Evolutionary conservation across 495 filamentous ascomycete species (phyloP).

Genomic region (Xylaria cubensis): DNA sequence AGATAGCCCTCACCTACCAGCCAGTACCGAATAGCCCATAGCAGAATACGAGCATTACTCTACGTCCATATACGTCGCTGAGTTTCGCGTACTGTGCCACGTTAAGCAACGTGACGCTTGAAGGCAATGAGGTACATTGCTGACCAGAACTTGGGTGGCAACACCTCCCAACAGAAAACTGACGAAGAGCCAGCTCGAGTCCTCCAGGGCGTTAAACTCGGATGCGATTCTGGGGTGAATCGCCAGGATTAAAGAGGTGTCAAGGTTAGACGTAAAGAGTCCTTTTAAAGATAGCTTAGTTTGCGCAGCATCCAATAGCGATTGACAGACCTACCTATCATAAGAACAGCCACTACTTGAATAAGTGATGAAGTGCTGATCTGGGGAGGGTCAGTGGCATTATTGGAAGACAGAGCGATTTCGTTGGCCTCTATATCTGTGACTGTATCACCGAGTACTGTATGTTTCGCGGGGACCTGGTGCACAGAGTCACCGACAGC

Average conservation of each 20-base stretch:
- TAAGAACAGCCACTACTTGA: conserved; percentile 23
- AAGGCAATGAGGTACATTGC: not conserved
- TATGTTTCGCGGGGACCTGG: not conserved
- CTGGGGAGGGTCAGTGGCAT: not conserved
- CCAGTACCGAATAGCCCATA: conserved; percentile 54
- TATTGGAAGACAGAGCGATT: not conserved
- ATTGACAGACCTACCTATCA: conserved; percentile 20
- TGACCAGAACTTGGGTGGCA: conserved; percentile 65
- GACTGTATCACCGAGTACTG: no score
- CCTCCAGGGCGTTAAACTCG: conserved; percentile 65
- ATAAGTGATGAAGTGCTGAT: conserved; percentile 19
- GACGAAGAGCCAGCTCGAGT: conserved; percentile 72
- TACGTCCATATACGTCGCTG: conserved; percentile 59
- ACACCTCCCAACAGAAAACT: conserved; percentile 66
- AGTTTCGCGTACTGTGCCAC: conserved; percentile 52
- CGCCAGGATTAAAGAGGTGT: conserved; percentile 67
- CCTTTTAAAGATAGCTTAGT: conserved; percentile 46
- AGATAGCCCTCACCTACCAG: conserved; percentile 41
- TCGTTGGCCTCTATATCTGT: conserved; percentile 20
- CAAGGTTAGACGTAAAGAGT: conserved; percentile 69
- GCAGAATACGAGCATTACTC: conserved; percentile 45
- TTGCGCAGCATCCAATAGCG: not conserved
- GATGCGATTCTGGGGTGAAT: conserved; percentile 69
- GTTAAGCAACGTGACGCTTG: not conserved
- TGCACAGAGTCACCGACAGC: not conserved